These are phyloP conservation scores for Monascus purpureus DNA, from an alignment of 495 filamentous ascomycete species.

Conservation along the genomic window DNA sequence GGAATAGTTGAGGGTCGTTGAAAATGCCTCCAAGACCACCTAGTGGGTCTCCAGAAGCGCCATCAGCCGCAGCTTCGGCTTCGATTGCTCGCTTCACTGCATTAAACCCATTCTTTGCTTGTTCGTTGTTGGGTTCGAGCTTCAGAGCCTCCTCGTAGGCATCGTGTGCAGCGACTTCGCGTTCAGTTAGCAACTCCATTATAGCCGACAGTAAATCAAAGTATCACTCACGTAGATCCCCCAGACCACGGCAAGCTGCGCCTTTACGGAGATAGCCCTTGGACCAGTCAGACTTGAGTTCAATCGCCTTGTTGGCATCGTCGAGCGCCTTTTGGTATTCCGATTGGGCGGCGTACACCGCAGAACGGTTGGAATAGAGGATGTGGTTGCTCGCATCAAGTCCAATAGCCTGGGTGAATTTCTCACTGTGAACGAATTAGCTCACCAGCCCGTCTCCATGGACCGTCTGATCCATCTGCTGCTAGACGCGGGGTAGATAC, in stretches of 20 bases:
- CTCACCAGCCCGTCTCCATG: not conserved
- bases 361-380: slow-evolving; percentile 94
- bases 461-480: not conserved
- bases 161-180: slow-evolving; percentile 58
- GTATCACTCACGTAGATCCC: slow-evolving; percentile 52
- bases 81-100: slow-evolving; percentile 82
- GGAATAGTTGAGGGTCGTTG: slow-evolving; percentile 74
- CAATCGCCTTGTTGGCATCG: slow-evolving; percentile 83
- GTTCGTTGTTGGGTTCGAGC: slow-evolving; percentile 79
- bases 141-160: slow-evolving; percentile 88
- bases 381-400: slow-evolving; percentile 83
- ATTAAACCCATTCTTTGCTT: slow-evolving; percentile 75
- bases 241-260: slow-evolving; percentile 72
- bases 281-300: slow-evolving; percentile 95
- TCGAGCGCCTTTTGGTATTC: slow-evolving; percentile 72
- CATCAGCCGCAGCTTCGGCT: slow-evolving; percentile 55
- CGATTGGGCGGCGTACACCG: slow-evolving; percentile 82
- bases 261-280: slow-evolving; percentile 92
- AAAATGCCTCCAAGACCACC: slow-evolving; percentile 82
- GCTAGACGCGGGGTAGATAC: slow-evolving; percentile 29
- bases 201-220: not conserved
- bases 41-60: slow-evolving; percentile 49
- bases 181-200: slow-evolving; percentile 5
- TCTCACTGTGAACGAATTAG: slow-evolving; percentile 44
- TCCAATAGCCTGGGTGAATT: slow-evolving; percentile 89